Conservation (phyloP, 345 rosid species). For the Leavenworthia alabamica region DNA sequence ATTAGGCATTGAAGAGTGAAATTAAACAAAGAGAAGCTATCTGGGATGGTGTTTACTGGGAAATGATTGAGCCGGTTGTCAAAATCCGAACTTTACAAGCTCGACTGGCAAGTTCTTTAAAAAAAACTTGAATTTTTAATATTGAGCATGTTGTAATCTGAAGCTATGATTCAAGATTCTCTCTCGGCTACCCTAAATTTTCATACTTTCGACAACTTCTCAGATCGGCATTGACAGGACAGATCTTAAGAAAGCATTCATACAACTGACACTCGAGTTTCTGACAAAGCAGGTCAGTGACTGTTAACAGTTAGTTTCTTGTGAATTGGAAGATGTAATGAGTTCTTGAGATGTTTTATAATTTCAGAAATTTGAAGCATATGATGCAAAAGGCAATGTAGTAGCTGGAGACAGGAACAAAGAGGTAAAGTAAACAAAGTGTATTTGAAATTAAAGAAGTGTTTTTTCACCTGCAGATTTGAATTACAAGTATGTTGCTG, state of each 20-base stretch:
- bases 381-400: conserved; percentile 62
- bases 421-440: conserved; percentile 46
- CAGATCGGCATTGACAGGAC: conserved; percentile 86
- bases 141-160: background rate
- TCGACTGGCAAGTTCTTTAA: conserved; percentile 58
- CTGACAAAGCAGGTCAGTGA: conserved; percentile 68
- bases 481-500: conserved; percentile 3
- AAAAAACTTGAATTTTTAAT: background rate
- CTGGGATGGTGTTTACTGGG: conserved; percentile 79
- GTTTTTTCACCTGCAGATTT: background rate
- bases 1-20: conserved; percentile 75
- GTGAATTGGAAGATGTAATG: background rate
- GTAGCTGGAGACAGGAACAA: conserved; percentile 77
- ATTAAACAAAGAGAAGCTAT: conserved; percentile 71
- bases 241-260: conserved; percentile 59
- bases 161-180: background rate
- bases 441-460: background rate
- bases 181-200: background rate
- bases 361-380: conserved; percentile 91
- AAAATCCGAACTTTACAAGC: conserved; percentile 86
- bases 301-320: conserved; percentile 3
- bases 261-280: conserved; percentile 85
- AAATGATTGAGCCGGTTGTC: conserved; percentile 76
- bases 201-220: conserved; percentile 8
- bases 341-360: conserved; percentile 6